Evolutionary conservation across 2,329 filamentous ascomycete genomes (phyloP).

Genomic region (Trichoderma aggressivum): DNA sequence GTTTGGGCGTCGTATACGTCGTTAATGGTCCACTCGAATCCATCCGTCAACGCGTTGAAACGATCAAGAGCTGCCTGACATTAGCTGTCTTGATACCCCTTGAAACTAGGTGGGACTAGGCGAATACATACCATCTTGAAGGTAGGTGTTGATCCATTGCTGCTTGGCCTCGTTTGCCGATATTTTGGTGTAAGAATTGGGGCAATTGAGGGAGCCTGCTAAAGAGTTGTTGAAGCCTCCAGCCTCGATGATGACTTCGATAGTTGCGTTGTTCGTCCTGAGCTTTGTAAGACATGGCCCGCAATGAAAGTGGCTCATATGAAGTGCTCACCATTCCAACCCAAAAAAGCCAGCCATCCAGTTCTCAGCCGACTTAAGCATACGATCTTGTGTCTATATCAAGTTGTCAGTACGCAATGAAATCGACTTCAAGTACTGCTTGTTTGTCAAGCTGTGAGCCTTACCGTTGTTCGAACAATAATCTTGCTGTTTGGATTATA

Average conservation of each 20-base stretch:
- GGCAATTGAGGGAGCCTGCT: constrained; percentile 64
- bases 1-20: constrained; percentile 67
- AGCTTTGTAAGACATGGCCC: background rate
- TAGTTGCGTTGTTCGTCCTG: constrained; percentile 64
- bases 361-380: constrained; percentile 74
- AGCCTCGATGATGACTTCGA: constrained; percentile 69
- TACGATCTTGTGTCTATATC: constrained; percentile 65
- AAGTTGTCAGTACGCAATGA: background rate
- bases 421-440: background rate
- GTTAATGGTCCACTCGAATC: constrained; percentile 60
- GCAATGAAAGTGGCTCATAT: too few species aligned
- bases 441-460: constrained; percentile 5
- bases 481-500: constrained; percentile 72
- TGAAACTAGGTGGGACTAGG: background rate
- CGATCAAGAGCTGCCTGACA: constrained; percentile 51
- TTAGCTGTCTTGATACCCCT: background rate
- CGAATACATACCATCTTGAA: constrained; percentile 49
- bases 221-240: constrained; percentile 66
- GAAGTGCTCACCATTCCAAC: constrained; percentile 53
- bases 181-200: constrained; percentile 53
- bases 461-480: constrained; percentile 64
- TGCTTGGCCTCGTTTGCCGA: constrained; percentile 52
- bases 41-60: constrained; percentile 52
- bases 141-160: constrained; percentile 63
- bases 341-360: constrained; percentile 79